Conservation (phyloP, 1,284 basidiomycete genomes). For the Cutaneotrichosporon sp. region DNA sequence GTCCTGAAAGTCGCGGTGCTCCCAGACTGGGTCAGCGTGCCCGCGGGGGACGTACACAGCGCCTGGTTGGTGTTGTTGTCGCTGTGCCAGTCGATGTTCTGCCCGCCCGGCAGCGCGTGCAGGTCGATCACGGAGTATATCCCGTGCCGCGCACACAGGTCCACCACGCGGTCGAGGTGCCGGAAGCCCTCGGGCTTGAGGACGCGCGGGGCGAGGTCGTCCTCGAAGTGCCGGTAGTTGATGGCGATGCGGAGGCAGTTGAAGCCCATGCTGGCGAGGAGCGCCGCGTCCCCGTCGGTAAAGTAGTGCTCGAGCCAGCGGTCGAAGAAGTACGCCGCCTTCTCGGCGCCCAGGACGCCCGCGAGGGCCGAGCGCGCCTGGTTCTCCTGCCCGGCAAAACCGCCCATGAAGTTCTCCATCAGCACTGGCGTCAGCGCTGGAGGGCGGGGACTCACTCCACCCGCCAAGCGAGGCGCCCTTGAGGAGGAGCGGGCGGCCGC, state of each 20-base stretch:
- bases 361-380: constrained; percentile 68
- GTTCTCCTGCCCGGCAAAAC: constrained; percentile 45
- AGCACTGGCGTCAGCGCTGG: constrained; percentile 28
- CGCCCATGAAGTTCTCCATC: constrained; percentile 50
- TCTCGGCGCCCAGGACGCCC: constrained; percentile 64
- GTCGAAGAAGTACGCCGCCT: constrained; percentile 74
- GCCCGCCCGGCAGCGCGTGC: constrained; percentile 48
- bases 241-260: constrained; percentile 62
- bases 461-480: constrained; percentile 47
- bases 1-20: constrained; percentile 73
- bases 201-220: constrained; percentile 48
- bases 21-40: constrained; percentile 58
- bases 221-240: constrained; percentile 52
- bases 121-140: constrained; percentile 52
- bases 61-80: constrained; percentile 43
- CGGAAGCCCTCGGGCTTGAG: constrained; percentile 50
- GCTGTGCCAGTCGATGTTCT: constrained; percentile 50
- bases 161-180: constrained; percentile 49
- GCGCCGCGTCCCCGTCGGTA: constrained; percentile 63
- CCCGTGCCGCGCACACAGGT: constrained; percentile 41
- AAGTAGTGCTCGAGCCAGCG: constrained; percentile 67
- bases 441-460: constrained; percentile 34
- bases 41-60: constrained; percentile 22
- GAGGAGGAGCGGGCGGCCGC: constrained; percentile 33
- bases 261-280: constrained; percentile 64